Evolutionary conservation across 306 rosid species (phyloP).

Genomic region (Cucurbita ficifolia): DNA sequence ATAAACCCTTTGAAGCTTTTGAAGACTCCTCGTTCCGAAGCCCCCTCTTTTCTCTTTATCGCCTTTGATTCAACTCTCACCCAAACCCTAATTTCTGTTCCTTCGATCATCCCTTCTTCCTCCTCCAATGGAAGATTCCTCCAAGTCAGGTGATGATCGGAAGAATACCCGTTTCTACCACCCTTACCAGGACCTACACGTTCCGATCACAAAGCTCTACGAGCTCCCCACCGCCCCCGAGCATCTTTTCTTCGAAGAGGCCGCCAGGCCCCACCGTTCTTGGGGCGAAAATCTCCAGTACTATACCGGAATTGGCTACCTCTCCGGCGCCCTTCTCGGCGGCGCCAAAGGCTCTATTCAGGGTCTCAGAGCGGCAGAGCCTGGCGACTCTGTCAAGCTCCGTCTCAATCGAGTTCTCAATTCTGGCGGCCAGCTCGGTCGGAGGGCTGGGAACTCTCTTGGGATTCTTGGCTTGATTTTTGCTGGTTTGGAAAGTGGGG

Average conservation of each 20-base stretch:
- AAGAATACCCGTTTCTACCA: constrained; percentile 28
- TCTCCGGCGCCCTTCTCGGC: constrained; percentile 45
- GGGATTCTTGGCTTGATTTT: constrained; percentile 49
- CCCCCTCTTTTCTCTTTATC: background rate
- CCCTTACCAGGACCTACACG: constrained; percentile 50
- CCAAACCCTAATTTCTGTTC: background rate
- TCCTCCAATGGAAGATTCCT: constrained; percentile 33
- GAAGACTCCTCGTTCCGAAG: background rate
- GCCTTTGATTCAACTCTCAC: background rate
- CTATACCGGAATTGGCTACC: constrained; percentile 51
- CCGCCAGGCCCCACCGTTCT: constrained; percentile 40
- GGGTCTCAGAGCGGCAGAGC: constrained; percentile 40
- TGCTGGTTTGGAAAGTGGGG: constrained; percentile 37
- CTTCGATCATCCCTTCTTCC: background rate
- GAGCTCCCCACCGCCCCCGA: constrained; percentile 55
- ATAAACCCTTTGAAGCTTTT: background rate
- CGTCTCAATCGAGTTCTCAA: constrained; percentile 52
- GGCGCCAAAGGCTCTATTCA: constrained; percentile 27
- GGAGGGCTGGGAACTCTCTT: constrained; percentile 37
- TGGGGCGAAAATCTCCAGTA: constrained; percentile 58
- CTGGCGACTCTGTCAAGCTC: constrained; percentile 41
- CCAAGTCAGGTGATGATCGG: constrained; percentile 8
- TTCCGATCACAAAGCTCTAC: constrained; percentile 46
- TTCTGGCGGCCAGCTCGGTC: constrained; percentile 42
- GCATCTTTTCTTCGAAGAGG: constrained; percentile 45